phyloP scores from a whole-genome alignment of 2,329 filamentous ascomycete species.

The Ambrosiella cleistominuta region DNA sequence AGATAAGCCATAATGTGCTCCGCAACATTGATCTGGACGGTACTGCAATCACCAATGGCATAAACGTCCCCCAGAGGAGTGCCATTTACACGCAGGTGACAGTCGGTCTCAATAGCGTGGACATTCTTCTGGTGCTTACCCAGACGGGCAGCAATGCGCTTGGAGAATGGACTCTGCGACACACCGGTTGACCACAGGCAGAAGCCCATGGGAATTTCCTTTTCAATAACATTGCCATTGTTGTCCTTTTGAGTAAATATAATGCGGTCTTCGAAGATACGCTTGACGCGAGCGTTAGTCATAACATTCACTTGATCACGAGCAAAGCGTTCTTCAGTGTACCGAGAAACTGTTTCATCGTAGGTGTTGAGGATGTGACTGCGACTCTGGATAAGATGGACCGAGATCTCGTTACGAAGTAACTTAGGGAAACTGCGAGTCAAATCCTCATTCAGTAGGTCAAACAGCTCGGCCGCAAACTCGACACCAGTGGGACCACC shows the following conservation, averaged over 20 bases:
- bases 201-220: conserved; percentile 90
- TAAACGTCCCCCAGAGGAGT: conserved; percentile 89
- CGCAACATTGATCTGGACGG: conserved; percentile 92
- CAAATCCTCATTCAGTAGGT: conserved; percentile 90
- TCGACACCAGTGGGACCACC: conserved; percentile 94
- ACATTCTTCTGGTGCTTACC: conserved; percentile 58
- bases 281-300: conserved; percentile 83
- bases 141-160: conserved; percentile 61
- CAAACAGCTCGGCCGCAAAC: conserved; percentile 90
- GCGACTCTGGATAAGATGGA: conserved; percentile 89
- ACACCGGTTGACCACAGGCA: conserved; percentile 97
- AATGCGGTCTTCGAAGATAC: conserved; percentile 69
- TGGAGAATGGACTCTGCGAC: conserved; percentile 63
- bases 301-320: conserved; percentile 83
- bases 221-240: conserved; percentile 57
- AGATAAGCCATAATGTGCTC: conserved; percentile 84
- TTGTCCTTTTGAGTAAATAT: conserved; percentile 70
- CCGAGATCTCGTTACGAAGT: conserved; percentile 91
- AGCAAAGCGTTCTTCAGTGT: conserved; percentile 77
- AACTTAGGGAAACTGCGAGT: conserved; percentile 69
- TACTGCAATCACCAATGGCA: conserved; percentile 87
- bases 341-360: conserved; percentile 81
- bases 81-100: conserved; percentile 76
- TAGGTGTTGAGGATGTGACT: conserved; percentile 96
- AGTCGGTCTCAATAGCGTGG: conserved; percentile 86